Conservation (phyloP, 2,329 filamentous ascomycete genomes). For the Grosmannia clavigera region DNA sequence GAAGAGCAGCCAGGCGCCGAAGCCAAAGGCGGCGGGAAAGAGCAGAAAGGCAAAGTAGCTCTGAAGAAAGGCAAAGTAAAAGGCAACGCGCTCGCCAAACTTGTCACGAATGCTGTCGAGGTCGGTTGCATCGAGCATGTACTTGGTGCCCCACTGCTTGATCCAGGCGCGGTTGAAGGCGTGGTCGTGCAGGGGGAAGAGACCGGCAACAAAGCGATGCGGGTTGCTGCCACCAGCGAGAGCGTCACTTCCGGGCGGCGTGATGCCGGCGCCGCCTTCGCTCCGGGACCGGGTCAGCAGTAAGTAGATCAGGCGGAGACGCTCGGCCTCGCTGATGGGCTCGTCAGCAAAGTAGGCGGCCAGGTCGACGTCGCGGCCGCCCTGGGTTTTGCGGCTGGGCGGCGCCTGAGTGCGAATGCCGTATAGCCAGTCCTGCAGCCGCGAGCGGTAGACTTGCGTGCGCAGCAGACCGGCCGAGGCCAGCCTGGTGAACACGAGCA, state of each 20-base stretch:
- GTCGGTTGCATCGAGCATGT: constrained; percentile 50
- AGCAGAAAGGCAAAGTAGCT: constrained; percentile 60
- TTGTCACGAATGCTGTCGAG: constrained; percentile 59
- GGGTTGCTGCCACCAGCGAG: no score
- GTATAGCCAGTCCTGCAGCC: constrained; percentile 88
- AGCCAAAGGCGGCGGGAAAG: constrained; percentile 56
- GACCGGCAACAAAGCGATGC: constrained; percentile 42
- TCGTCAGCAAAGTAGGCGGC: constrained; percentile 55
- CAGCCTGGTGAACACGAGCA: constrained; percentile 75
- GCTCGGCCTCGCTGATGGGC: constrained; percentile 76
- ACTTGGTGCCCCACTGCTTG: constrained; percentile 60
- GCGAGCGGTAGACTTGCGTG: constrained; percentile 71
- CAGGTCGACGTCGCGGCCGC: constrained; percentile 31
- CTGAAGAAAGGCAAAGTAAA: constrained; percentile 76
- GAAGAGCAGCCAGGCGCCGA: constrained; percentile 55
- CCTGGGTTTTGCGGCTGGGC: constrained; percentile 27
- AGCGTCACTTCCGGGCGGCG: constrained; percentile 33
- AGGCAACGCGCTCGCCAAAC: constrained; percentile 58
- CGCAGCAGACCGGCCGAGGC: constrained; percentile 63
- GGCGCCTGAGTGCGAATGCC: constrained; percentile 72
- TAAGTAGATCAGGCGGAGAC: constrained; percentile 76
- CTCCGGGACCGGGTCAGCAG: constrained; percentile 62
- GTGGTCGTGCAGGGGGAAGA: constrained; percentile 72
- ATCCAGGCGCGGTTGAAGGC: constrained; percentile 65
- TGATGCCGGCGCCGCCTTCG: constrained; percentile 62